phyloP scores from a whole-genome alignment of 352 stramenopile species.

The Globisporangium parvum region DNA sequence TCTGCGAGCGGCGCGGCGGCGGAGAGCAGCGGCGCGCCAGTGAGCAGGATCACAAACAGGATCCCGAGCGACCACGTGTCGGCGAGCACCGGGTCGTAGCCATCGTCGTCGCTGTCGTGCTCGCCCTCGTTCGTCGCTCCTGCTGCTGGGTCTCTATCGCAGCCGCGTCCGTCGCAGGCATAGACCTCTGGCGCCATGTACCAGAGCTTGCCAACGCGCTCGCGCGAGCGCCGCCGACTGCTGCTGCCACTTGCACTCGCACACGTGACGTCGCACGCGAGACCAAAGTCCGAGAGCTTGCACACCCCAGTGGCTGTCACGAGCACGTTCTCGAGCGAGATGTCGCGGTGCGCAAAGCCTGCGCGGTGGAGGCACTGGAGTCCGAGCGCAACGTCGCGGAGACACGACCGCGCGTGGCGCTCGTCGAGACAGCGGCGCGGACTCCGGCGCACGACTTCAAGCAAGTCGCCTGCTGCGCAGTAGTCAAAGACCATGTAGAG shows the following conservation, averaged over 20 bases:
- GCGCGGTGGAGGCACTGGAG: slow-evolving; percentile 30
- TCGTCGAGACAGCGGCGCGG: slow-evolving; percentile 26
- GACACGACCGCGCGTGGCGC: slow-evolving; percentile 24
- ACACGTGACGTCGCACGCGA: slow-evolving; percentile 18
- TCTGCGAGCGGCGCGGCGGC: slow-evolving; percentile 19
- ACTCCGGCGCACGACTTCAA: slow-evolving; percentile 33
- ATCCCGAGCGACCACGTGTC: slow-evolving; percentile 68
- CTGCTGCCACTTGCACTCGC: too few relatives aligned
- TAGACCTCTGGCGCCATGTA: slow-evolving; percentile 70
- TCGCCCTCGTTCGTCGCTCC: slow-evolving; percentile 17
- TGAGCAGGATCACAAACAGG: slow-evolving; percentile 58
- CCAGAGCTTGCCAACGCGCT: slow-evolving; percentile 48
- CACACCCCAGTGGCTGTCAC: slow-evolving; percentile 25
- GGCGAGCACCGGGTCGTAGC: slow-evolving; percentile 37
- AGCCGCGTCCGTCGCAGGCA: slow-evolving; percentile 16
- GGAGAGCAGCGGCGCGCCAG: slow-evolving; percentile 35
- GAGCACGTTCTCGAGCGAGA: slow-evolving; percentile 62
- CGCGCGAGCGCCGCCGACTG: slow-evolving; percentile 8
- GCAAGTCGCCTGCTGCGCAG: slow-evolving; percentile 46
- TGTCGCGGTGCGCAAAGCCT: slow-evolving; percentile 51
- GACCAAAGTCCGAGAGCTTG: slow-evolving; percentile 51
- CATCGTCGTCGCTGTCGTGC: slow-evolving; percentile 21
- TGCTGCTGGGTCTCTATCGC: not conserved
- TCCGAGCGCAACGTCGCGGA: slow-evolving; percentile 30
- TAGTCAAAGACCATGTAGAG: slow-evolving; percentile 53